Base-by-base conservation (phyloP, 129 eudicot genomes). In the sunflower (Helianthus annuus) region DNA sequence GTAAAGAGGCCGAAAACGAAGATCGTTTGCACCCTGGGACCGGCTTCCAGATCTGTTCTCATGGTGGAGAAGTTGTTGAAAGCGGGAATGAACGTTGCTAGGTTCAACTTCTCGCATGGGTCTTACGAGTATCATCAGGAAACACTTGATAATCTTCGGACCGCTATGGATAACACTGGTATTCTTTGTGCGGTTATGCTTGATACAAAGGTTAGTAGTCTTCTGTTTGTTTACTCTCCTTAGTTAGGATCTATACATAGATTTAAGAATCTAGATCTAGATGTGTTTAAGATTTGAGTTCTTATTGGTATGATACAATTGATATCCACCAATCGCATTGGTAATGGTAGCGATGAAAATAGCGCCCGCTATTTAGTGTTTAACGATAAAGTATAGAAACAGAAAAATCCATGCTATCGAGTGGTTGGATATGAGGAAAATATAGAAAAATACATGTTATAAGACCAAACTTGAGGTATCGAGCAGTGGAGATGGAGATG, bases 31-130 rank as follows among this genome's bases (percentile, higher is more conserved):
- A 86, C 91, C 1, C 48, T 86, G 0, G 91, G 91, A 7, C 91
- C 88, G 6, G 87, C 91, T 49, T 83, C 85, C 0, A 78, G 91
- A 71, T 86, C 91, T 1, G 91, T 86, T 42, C 58, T 70, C 45
- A 86, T 83, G 88, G 83, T 83, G 3, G 91, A 86, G 80, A 83
- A 72, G 66, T 60, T 86, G 55, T 66, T 86, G 65, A 72, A 40
- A 42, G 91, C 91, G 0, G 88, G 91, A 0, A 86, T 86, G 91
- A 86, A 86, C 68, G 91, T 86, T 2, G 91, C 91, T 11, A 42
- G 91, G 0, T 86, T 86, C 61, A 86, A 86, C 15, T 86, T 86
- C 76, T 86, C 91, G 0, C 91, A 86, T 64, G 88, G 91, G 5
- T 80, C 82, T 14, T 85, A 83, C 6, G 78, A 74, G 19, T 86